A percentile compares a stretch with the other conserved stretches of the same genome.
Conservation (phyloP, 164 flowering plant genomes). For the Warburgia ugandensis region DNA sequence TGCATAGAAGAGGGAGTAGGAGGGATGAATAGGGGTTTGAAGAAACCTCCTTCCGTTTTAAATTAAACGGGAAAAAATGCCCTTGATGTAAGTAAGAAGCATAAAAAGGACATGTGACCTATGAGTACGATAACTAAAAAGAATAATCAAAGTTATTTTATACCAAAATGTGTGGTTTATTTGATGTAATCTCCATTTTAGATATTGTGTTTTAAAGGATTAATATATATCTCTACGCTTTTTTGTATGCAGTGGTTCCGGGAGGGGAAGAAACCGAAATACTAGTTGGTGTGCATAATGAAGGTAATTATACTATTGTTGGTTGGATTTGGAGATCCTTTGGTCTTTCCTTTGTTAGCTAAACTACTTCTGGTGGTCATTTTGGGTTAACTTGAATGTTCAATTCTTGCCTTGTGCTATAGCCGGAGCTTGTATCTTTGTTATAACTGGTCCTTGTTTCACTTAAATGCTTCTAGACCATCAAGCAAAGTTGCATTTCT, state of each 20-base stretch:
- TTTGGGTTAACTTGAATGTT: too few species aligned
- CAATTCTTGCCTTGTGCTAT: too few species aligned
- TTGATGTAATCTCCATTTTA: neutral
- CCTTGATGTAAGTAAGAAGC: too few species aligned
- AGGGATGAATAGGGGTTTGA: too few species aligned
- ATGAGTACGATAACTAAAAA: neutral
- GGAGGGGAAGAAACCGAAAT: constrained; percentile 89
- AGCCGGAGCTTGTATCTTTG: too few species aligned
- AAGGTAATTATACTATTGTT: constrained; percentile 54
- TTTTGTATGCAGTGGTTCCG: constrained; percentile 42
- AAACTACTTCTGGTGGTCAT: neutral
- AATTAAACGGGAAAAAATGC: too few species aligned
- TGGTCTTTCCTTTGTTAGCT: neutral
- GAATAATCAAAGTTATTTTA: neutral
- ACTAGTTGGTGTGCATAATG: constrained; percentile 78
- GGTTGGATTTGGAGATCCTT: neutral
- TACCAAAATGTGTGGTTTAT: too few species aligned
- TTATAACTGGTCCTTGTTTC: too few species aligned
- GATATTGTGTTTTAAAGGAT: neutral
- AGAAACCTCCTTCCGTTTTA: too few species aligned
- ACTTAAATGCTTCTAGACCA: too few species aligned
- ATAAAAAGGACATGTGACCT: neutral
- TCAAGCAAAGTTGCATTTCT: too few species aligned
- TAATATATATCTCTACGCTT: neutral
- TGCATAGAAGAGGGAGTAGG: too few species aligned